Evolutionary conservation across 352 stramenopile genomes (phyloP).

Genomic region (Globisporangium alternatum): DNA sequence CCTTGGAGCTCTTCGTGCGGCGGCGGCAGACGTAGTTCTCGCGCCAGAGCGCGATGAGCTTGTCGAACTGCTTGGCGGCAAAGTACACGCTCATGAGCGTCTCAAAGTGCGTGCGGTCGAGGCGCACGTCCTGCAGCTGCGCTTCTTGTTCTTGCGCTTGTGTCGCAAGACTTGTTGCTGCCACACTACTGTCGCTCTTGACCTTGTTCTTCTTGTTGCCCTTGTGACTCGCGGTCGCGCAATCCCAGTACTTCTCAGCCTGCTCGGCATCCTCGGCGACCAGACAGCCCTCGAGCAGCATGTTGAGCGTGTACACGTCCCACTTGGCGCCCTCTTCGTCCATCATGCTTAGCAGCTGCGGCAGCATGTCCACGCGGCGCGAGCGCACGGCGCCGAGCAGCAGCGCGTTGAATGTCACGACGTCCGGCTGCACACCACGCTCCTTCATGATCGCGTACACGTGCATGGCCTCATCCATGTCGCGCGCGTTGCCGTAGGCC

Average conservation of each 20-base stretch:
- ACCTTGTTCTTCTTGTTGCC: constrained; percentile 10
- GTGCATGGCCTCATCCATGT: constrained; percentile 59
- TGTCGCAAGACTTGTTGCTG: neutral
- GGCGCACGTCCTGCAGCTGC: constrained; percentile 31
- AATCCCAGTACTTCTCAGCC: constrained; percentile 53
- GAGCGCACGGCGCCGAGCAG: constrained; percentile 56
- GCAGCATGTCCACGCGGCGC: constrained; percentile 45
- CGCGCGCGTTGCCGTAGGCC: constrained; percentile 62
- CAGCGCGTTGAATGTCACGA: constrained; percentile 73
- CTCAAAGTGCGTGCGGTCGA: constrained; percentile 72
- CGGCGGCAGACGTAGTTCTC: constrained; percentile 54
- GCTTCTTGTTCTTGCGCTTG: constrained; percentile 6
- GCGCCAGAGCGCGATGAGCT: constrained; percentile 54
- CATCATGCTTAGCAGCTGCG: constrained; percentile 55
- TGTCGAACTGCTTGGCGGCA: constrained; percentile 47
- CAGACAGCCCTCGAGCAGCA: constrained; percentile 63
- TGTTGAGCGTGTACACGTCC: constrained; percentile 79
- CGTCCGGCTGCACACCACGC: constrained; percentile 35
- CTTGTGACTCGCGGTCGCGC: constrained; percentile 24
- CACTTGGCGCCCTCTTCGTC: constrained; percentile 40
- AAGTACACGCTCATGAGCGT: constrained; percentile 73
- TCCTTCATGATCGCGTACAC: constrained; percentile 48
- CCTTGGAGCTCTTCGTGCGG: constrained; percentile 68
- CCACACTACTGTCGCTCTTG: neutral
- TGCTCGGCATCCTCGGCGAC: constrained; percentile 35